These are phyloP conservation scores for Sphaceloma murrayae DNA, from an alignment of 2,329 filamentous ascomycete species.

Conservation along the genomic window DNA sequence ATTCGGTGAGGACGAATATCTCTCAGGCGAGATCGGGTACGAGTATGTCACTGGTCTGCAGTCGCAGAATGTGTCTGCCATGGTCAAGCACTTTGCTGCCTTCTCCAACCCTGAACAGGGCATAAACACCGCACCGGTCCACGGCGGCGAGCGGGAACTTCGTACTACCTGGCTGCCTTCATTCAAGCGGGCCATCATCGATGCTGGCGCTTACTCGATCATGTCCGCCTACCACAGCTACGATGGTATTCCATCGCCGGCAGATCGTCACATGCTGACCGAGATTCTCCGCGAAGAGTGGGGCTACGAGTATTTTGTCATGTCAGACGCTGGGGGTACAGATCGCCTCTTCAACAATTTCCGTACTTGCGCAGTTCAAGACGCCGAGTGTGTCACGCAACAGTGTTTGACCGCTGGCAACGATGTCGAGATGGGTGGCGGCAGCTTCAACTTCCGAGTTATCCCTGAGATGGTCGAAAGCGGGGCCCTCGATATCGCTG, in stretches of 20 bases:
- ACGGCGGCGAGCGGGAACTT: conserved; percentile 47
- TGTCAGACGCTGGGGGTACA: conserved; percentile 59
- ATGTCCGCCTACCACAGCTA: conserved; percentile 68
- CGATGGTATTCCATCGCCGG: conserved; percentile 58
- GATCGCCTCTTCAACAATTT: conserved; percentile 58
- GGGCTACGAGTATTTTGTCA: conserved; percentile 62
- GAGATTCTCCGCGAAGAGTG: conserved; percentile 61
- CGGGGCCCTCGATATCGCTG: conserved; percentile 49
- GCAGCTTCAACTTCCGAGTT: conserved; percentile 58
- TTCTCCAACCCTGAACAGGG: conserved; percentile 63
- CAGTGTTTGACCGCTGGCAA: conserved; percentile 58
- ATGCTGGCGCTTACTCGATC: conserved; percentile 56
- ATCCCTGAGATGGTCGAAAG: conserved; percentile 56
- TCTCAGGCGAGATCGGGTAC: conserved; percentile 60
- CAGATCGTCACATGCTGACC: conserved; percentile 56
- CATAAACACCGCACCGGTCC: conserved; percentile 55
- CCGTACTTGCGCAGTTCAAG: conserved; percentile 50
- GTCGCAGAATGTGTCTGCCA: conserved; percentile 55
- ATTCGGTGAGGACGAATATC: conserved; percentile 58
- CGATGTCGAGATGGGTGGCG: conserved; percentile 59
- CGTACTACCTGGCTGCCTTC: conserved; percentile 47
- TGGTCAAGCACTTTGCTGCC: conserved; percentile 66
- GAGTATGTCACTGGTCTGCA: conserved; percentile 53
- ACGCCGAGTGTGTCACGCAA: conserved; percentile 55
- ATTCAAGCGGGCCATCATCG: conserved; percentile 62